These are phyloP conservation scores for Teunomyces kruisii DNA, from an alignment of 805 yeast genomes.

Conservation along the genomic window DNA sequence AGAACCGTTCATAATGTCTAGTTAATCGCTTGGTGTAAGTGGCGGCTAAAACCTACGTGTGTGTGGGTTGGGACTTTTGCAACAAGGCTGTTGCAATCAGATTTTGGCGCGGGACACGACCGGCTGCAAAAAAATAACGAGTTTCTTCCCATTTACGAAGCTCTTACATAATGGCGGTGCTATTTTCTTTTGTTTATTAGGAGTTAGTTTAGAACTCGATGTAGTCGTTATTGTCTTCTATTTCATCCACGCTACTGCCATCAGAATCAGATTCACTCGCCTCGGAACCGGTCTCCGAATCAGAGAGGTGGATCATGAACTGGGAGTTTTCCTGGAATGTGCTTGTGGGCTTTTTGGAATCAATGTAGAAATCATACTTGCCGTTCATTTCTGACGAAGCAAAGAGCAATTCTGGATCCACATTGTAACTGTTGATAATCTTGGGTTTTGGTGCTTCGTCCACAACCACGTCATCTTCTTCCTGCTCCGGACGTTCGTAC, in stretches of 20 bases:
- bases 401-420: constrained; percentile 28
- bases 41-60: not conserved
- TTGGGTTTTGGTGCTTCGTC: constrained; percentile 11
- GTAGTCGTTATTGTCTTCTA: constrained; percentile 25
- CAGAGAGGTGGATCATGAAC: constrained; percentile 15
- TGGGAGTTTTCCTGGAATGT: constrained; percentile 11
- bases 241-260: constrained; percentile 16
- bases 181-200: too few relatives aligned
- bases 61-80: not conserved
- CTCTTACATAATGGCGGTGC: too few relatives aligned
- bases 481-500: constrained; percentile 12
- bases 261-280: constrained; percentile 10
- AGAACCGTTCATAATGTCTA: not conserved
- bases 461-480: constrained; percentile 18
- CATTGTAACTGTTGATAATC: constrained; percentile 33
- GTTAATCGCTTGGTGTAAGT: not conserved
- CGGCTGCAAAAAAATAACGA: not conserved
- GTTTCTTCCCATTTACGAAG: too few relatives aligned
- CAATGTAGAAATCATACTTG: constrained; percentile 26
- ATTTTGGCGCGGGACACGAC: not conserved
- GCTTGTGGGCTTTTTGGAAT: constrained; percentile 8
- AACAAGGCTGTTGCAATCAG: constrained; percentile 1
- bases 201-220: constrained; percentile 13
- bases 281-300: not conserved
- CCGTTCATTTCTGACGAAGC: constrained; percentile 15